phyloP scores from a whole-genome alignment of 805 yeast species.

The Saturnispora besseyi region DNA sequence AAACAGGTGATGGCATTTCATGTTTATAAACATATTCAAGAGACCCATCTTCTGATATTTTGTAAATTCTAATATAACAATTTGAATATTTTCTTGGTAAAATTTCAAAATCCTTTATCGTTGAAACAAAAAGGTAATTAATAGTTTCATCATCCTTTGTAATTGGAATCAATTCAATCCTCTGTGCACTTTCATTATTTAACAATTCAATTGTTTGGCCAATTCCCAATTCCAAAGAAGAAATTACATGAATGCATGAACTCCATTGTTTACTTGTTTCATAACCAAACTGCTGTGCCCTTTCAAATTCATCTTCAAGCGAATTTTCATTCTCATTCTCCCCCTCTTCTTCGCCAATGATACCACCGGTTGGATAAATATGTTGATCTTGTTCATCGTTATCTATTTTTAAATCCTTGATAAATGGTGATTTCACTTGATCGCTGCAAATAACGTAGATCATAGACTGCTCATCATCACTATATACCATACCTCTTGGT shows the following conservation, averaged over 20 bases:
- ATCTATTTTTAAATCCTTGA: constrained; percentile 16
- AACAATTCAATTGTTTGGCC: constrained; percentile 38
- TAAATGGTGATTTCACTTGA: constrained; percentile 16
- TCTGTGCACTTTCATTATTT: constrained; percentile 33
- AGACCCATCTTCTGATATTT: constrained; percentile 27
- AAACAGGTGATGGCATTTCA: constrained; percentile 36
- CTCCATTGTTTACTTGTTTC: constrained; percentile 31
- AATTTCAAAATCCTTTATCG: constrained; percentile 25
- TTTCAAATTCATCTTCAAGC: constrained; percentile 22
- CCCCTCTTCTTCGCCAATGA: constrained; percentile 18
- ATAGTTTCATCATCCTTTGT: constrained; percentile 25
- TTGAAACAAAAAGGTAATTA: constrained; percentile 39
- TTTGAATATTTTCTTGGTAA: constrained; percentile 23
- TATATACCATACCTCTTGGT: constrained; percentile 36
- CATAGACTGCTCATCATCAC: constrained; percentile 15
- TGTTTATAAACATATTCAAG: constrained; percentile 55
- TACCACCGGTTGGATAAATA: constrained; percentile 11
- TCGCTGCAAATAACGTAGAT: constrained; percentile 42
- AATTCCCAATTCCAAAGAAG: constrained; percentile 28
- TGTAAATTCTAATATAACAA: constrained; percentile 31
- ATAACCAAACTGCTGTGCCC: constrained; percentile 40
- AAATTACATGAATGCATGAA: constrained; percentile 45
- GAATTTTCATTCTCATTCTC: constrained; percentile 13
- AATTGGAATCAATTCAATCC: constrained; percentile 28
- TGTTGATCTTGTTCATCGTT: constrained; percentile 12